Base-by-base conservation (phyloP, 2,329 filamentous ascomycete species). In the Trichoderma aggressivum region DNA sequence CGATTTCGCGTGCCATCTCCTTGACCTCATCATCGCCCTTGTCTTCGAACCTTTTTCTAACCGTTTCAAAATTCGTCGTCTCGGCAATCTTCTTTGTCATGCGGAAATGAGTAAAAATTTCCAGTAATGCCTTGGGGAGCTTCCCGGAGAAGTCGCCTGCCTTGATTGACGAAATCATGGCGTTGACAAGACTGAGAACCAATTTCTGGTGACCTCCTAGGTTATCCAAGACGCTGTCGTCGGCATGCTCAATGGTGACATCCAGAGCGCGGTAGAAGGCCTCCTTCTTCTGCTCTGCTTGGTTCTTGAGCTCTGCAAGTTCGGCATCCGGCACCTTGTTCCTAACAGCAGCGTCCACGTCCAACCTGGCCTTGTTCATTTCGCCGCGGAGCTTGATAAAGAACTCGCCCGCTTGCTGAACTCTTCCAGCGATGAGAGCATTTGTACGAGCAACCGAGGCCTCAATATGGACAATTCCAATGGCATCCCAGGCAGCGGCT, bases 1-100 rank as follows among this genome's bases (percentile, higher is more conserved):
- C 80, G 60, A 91, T 90, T 72, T 86, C 85, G 43, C 86, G 84
- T 5, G 91, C 87, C 60, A 90, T 81, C 5, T 85, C 85, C 75
- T 90, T 90, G 61, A 89, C 87, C 66, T 90, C 87, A 0, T 87
- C 85, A 75, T 92, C 90, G 30, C 89, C 90, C 75, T 89, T 89
- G 76, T 88, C 90, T 72, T 85, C 86, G 76, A 91, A 88, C 10
- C 88, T 86, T 72, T 88, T 88, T 53, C 89, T 85, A 18, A 92
- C 86, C 69, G 87, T 89, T 71, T 88, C 86, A 70, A 94, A 87
- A 76, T 92, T 92, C 53, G 89, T 87, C 72, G 87, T 89, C 74
- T 90, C 87, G 55, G 89, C 81, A 43, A 89, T 88, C 74, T 86
- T 87, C 62, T 85, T 88, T 55, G 90, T 85, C 71, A 90, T 90